Base-by-base conservation (phyloP, 1,284 basidiomycete species). In the Tilletia indica region DNA sequence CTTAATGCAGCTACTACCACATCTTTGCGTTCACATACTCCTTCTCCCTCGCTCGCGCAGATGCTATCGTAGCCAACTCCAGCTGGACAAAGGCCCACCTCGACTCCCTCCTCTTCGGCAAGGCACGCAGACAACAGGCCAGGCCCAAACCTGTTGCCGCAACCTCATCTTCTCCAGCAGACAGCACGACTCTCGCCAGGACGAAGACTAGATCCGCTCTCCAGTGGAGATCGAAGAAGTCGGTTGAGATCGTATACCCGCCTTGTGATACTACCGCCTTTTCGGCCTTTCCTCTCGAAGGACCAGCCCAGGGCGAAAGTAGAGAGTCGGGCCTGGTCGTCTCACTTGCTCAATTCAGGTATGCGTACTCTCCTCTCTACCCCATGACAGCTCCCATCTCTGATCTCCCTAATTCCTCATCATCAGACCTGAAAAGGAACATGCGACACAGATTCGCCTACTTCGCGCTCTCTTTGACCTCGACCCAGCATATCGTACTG, bases 71-170 rank as follows among this genome's bases (percentile, higher is more conserved):
- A 91, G 94, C 91, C 76, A 99, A 99, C 85, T 97, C 94, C 0
- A 91, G 91, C 0, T 99, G 97, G 96, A 99, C 97, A 0, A 89
- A 90, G 77, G 88, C 88, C 51, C 97, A 99, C 81, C 87, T 99
- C 75, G 88, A 1, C 89, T 2, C 84, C 71, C 78, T 79, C 76
- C 12, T 77, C 88, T 3, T 80, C 90, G 25, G 87, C 88, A 67
- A 58, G 25, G 39, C 38, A 49, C 51, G 70, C 54, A 47, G 56
- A 25, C 56, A 54, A 54, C 8, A 64, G 67, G 54, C 38, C 25
- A 12, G 66, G 83, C 31, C 64, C 90, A 8, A 87, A 89, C 6
- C 31, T 68, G 66, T 68, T 68, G n/a, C 25, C 58, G 21, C 45
- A 63, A 42, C 49, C 66, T 48, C 12, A 34, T 9, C 54, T 19